These are phyloP conservation scores for Thecaphora frezii DNA, from an alignment of 1,284 basidiomycete genomes.

Conservation along the genomic window DNA sequence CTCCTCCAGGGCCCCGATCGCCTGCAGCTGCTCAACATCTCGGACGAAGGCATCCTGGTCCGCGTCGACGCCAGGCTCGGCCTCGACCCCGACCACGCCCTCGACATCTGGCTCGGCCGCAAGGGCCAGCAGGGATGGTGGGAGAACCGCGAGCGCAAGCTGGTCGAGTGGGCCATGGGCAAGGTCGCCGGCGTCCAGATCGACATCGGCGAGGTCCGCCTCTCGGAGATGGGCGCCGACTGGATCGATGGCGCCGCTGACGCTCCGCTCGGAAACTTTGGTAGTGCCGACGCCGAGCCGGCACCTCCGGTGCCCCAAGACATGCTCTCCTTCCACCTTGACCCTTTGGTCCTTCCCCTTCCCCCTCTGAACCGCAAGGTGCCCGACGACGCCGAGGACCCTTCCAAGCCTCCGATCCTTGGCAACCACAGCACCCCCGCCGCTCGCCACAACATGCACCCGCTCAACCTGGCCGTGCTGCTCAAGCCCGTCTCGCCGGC, in stretches of 20 bases:
- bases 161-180: slow-evolving; percentile 48
- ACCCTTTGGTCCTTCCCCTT: slow-evolving; percentile 46
- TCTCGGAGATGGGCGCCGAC: slow-evolving; percentile 31
- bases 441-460: slow-evolving; percentile 38
- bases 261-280: too few species aligned
- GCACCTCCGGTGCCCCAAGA: slow-evolving; percentile 15
- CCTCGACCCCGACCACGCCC: slow-evolving; percentile 44
- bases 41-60: slow-evolving; percentile 42
- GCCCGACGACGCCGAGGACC: slow-evolving; percentile 7
- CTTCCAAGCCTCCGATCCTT: slow-evolving; percentile 25
- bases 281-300: background rate
- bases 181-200: slow-evolving; percentile 47
- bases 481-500: slow-evolving; percentile 47
- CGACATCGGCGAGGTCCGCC: slow-evolving; percentile 40
- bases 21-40: slow-evolving; percentile 44
- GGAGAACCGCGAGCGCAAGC: slow-evolving; percentile 42
- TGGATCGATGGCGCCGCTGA: slow-evolving; percentile 5
- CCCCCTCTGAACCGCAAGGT: slow-evolving; percentile 33
- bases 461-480: slow-evolving; percentile 46
- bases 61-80: slow-evolving; percentile 48
- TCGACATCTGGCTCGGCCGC: slow-evolving; percentile 48
- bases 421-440: slow-evolving; percentile 38
- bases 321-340: slow-evolving; percentile 48
- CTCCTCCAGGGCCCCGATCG: slow-evolving; percentile 46
- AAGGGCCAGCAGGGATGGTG: slow-evolving; percentile 33